Conservation (phyloP, 495 filamentous ascomycete genomes). For the Neurospora tetraspora region DNA sequence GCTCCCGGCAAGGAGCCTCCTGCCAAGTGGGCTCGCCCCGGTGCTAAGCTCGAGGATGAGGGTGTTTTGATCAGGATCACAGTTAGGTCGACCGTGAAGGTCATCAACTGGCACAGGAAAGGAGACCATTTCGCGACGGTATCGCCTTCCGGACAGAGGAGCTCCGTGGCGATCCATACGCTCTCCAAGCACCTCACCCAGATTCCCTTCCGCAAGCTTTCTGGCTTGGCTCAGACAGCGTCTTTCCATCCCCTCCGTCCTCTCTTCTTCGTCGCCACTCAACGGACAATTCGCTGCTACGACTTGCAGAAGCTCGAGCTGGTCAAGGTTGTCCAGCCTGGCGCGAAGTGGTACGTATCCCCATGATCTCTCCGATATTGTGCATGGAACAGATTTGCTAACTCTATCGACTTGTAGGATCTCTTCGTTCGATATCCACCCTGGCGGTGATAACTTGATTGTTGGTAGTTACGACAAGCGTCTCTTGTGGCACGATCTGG, state of each 20-base stretch:
- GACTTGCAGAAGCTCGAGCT: slow-evolving; percentile 83
- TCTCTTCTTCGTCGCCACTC: slow-evolving; percentile 91
- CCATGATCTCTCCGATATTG: background rate
- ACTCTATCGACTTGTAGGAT: slow-evolving; percentile 53
- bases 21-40: slow-evolving; percentile 75
- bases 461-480: slow-evolving; percentile 90
- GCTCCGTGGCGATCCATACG: slow-evolving; percentile 92
- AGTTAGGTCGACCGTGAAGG: slow-evolving; percentile 74
- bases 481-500: slow-evolving; percentile 93
- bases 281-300: slow-evolving; percentile 82
- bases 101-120: slow-evolving; percentile 87
- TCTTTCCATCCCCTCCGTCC: slow-evolving; percentile 91
- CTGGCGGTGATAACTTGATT: slow-evolving; percentile 85
- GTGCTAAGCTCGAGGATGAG: slow-evolving; percentile 57
- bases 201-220: slow-evolving; percentile 81
- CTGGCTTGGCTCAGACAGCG: slow-evolving; percentile 76
- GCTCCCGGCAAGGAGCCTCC: slow-evolving; percentile 65
- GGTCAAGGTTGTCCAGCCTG: slow-evolving; percentile 83
- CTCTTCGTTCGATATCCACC: slow-evolving; percentile 84
- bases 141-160: slow-evolving; percentile 63
- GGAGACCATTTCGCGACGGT: slow-evolving; percentile 94
- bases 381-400: background rate
- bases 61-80: slow-evolving; percentile 70
- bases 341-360: slow-evolving; percentile 48
- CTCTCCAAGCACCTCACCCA: slow-evolving; percentile 90